Evolutionary conservation across 2,329 filamentous ascomycete species (phyloP), one percentile per base, ranked within the genome.

Genomic region (Aspergillus sp.): DNA sequence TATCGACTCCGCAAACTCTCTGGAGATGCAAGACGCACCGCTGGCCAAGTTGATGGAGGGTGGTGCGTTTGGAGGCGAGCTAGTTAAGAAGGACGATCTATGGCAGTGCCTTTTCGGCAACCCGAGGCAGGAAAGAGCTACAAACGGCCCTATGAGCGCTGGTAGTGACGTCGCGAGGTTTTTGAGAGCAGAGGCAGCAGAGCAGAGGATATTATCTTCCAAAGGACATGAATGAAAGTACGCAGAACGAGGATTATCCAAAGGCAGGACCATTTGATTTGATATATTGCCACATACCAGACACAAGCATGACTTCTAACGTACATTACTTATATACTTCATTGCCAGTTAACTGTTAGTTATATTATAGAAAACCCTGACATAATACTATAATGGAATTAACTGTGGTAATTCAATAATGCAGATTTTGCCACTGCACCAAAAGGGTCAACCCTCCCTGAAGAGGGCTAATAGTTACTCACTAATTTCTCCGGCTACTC

Each of bases 91-190:
- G 62, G 83, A 86, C 12, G 93, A 97, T 71, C 70, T 98, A 44
- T 97, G 93, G 93, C 85, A 86, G 62, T 98, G 93, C 73, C 77
- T 97, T 1, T 97, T 97, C 79, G 90, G 90, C 0, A 80, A 81
- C 15, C 69, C 70, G 37, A 74, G 72, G 58, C 57, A 57, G 68
- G 56, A 62, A 58, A 62, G 44, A 40, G 39, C 15, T 14, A 56
- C 45, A 39, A 57, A 55, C 23, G 50, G 56, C 14, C 60, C 61
- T 11, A 52, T 52, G 19, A 63, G 69, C 52, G 61, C 78, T 50
- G 72, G 77, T 46, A 67, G 69, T 55, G 81, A 83, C 57, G 74
- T 85, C 31, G 76, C 69, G 6, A 74, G 80, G 35, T 78, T 83
- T 62, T 65, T 86, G 58, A 77, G 83, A 60, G 81, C 76, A 6